phyloP scores from a whole-genome alignment of 805 yeast species.

The Allodekkera sacchari region DNA sequence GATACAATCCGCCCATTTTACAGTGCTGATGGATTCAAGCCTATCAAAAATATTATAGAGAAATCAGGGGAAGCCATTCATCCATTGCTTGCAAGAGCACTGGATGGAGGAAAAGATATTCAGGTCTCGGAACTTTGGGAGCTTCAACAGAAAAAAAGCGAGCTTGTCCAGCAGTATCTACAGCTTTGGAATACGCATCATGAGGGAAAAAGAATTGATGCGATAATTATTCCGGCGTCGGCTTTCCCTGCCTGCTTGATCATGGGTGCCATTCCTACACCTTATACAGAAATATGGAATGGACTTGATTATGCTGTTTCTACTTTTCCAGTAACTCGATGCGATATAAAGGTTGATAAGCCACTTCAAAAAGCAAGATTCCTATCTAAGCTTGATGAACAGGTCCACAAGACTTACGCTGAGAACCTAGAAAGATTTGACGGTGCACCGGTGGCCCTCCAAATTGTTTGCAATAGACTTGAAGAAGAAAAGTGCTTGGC shows the following conservation, averaged over 20 bases:
- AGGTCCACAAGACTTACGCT: slow-evolving; percentile 34
- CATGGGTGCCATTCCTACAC: slow-evolving; percentile 37
- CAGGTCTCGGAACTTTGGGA: slow-evolving; percentile 30
- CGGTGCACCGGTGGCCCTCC: slow-evolving; percentile 43
- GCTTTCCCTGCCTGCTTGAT: slow-evolving; percentile 31
- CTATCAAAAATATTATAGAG: slow-evolving; percentile 26
- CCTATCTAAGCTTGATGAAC: slow-evolving; percentile 35
- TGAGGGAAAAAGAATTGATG: slow-evolving; percentile 37
- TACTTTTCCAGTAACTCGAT: slow-evolving; percentile 49
- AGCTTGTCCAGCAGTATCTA: slow-evolving; percentile 20
- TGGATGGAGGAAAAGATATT: slow-evolving; percentile 23
- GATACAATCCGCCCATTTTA: slow-evolving; percentile 29
- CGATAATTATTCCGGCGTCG: slow-evolving; percentile 38
- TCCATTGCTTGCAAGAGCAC: slow-evolving; percentile 13
- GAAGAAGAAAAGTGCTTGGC: slow-evolving; percentile 51
- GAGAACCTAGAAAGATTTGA: slow-evolving; percentile 38
- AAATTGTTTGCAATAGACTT: slow-evolving; percentile 35
- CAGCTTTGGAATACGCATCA: slow-evolving; percentile 32
- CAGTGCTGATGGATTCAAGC: slow-evolving; percentile 31
- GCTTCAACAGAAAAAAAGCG: slow-evolving; percentile 31
- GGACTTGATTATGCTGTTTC: slow-evolving; percentile 39
- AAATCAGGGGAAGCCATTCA: slow-evolving; percentile 36
- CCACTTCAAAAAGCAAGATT: slow-evolving; percentile 18
- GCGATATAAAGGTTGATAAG: slow-evolving; percentile 33
- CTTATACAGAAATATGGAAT: slow-evolving; percentile 30